phyloP scores from a whole-genome alignment of 1,284 basidiomycete genomes.

The Tylopilus orsonianus region DNA sequence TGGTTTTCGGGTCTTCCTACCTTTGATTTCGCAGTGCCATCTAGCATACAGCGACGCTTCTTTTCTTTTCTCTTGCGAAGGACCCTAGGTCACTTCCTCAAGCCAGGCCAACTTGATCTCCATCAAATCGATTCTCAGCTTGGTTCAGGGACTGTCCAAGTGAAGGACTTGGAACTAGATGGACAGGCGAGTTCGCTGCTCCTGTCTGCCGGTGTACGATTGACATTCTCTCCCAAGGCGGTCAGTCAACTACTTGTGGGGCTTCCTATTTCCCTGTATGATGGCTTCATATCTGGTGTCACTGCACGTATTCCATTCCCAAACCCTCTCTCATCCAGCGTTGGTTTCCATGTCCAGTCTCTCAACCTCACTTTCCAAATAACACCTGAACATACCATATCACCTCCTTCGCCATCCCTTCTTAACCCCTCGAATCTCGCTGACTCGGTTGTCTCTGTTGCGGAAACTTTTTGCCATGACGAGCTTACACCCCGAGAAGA shows the following conservation, averaged over 20 bases:
- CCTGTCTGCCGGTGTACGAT: conserved; percentile 9
- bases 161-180: conserved; percentile 82
- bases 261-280: conserved; percentile 67
- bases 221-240: conserved; percentile 50
- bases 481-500: conserved; percentile 76
- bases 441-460: conserved; percentile 76
- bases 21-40: conserved; percentile 72
- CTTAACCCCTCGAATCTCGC: conserved; percentile 50
- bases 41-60: conserved; percentile 85
- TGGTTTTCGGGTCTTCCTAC: conserved; percentile 65
- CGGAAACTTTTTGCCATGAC: conserved; percentile 83
- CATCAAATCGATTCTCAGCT: conserved; percentile 91
- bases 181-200: conserved; percentile 50
- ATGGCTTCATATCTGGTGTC: conserved; percentile 73
- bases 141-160: conserved; percentile 83
- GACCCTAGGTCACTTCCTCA: conserved; percentile 81
- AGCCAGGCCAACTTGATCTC: conserved; percentile 84
- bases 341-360: conserved; percentile 66
- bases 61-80: conserved; percentile 87
- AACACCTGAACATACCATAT: conserved; percentile 30
- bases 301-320: conserved; percentile 77
- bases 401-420: conserved; percentile 17
- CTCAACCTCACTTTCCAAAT: conserved; percentile 63
- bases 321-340: conserved; percentile 68
- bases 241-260: conserved; percentile 74